These are phyloP conservation scores for Castanea crenata DNA, from an alignment of 306 rosid species.

Conservation along the genomic window DNA sequence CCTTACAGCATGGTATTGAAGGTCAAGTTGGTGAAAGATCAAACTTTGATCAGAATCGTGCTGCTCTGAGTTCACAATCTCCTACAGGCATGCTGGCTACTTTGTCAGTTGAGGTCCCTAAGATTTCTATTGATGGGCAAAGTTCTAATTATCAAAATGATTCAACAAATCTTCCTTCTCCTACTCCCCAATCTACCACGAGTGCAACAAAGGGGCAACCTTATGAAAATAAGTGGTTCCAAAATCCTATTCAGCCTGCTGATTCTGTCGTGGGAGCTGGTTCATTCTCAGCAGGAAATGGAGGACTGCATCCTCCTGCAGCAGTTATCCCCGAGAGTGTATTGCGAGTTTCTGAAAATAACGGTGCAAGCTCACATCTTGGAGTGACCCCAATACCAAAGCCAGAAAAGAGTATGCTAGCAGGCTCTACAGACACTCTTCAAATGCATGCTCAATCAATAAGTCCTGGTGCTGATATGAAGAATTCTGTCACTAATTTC, in stretches of 20 bases:
- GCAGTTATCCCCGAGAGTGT: slow-evolving; percentile 29
- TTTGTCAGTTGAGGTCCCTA: slow-evolving; percentile 60
- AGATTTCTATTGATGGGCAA: slow-evolving; percentile 57
- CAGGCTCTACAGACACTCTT: slow-evolving; percentile 33
- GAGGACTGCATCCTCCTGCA: slow-evolving; percentile 43
- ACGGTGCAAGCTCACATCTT: slow-evolving; percentile 32
- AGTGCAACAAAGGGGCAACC: slow-evolving; percentile 49
- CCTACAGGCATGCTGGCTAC: slow-evolving; percentile 45
- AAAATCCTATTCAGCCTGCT: slow-evolving; percentile 42
- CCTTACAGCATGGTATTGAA: slow-evolving; percentile 48
- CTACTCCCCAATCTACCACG: slow-evolving; percentile 75
- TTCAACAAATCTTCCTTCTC: slow-evolving; percentile 87
- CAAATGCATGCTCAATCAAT: slow-evolving; percentile 48
- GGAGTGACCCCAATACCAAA: slow-evolving; percentile 26
- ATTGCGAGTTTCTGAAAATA: slow-evolving; percentile 38
- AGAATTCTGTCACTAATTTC: slow-evolving; percentile 55
- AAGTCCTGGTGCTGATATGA: slow-evolving; percentile 44
- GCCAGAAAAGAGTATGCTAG: slow-evolving; percentile 25
- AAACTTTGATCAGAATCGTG: slow-evolving; percentile 35
- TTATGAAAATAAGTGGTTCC: slow-evolving; percentile 64
- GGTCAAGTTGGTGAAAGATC: slow-evolving; percentile 42
- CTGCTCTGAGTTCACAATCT: slow-evolving; percentile 35
- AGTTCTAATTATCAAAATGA: slow-evolving; percentile 48
- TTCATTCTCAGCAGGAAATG: slow-evolving; percentile 32
- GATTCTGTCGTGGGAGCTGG: slow-evolving; percentile 39